Base-by-base conservation (phyloP, 768 basidiomycete species). In the Kwoniella dendrophila region DNA sequence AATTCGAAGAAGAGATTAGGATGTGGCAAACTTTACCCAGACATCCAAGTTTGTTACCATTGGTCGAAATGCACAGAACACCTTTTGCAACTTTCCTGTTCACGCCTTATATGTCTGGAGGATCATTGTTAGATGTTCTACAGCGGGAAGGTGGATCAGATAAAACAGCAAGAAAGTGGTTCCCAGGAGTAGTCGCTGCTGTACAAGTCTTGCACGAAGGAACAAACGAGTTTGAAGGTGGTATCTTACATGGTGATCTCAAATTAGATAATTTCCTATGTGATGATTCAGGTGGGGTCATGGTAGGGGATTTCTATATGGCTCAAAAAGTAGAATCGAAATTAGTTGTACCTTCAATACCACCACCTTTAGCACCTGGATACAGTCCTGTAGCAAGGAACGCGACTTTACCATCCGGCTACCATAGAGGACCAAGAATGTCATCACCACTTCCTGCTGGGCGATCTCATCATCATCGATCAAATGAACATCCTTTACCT, bases 221-320 rank as follows among this genome's bases (percentile, higher is more conserved):
- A 4, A 71, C 67, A 30, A 59, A 59, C 33, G 72, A 60, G 2
- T 75, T 74, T 77, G 84, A 85, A 41, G 88, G 86, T 27, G 80
- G 83, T 7, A 85, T 88, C 69, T 88, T 94, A 56, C 95, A 99
- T 81, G 85, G 92, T 70, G 96, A 99, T 80, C 82, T 99, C 78
- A 99, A 99, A 82, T 85, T 96, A 62, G 96, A 98, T 81, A 99
- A 99, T 81, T 86, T 98, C 50, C 85, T 98, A 43, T 87, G 94
- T 55, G 91, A 94, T 77, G 89, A 90, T 75, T 86, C 85, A 1
- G 79, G 78, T 11, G 51, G 57, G 32, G 71, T 79, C 54, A 69
- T 74, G 44, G 70, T 73, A 11, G 66, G 71, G 43, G 78, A 79
- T 55, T 79, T 79, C 45, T 75, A 75, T 56, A 72, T 77, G 68